phyloP scores from a whole-genome alignment of 495 filamentous ascomycete species.

The Cladorrhinum samala region DNA sequence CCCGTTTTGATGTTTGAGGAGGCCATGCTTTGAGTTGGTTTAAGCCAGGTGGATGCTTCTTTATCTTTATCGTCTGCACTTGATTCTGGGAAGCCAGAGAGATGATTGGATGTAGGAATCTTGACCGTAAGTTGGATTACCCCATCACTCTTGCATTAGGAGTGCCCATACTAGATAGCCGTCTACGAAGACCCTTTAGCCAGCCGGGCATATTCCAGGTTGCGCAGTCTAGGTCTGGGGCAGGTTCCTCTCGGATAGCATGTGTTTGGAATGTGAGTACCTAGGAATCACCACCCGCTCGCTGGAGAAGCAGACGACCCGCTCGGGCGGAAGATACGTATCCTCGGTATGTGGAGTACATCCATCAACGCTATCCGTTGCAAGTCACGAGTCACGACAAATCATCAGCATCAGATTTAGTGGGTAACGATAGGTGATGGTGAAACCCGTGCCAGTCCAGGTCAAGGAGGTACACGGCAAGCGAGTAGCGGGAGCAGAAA shows the following conservation, averaged over 20 bases:
- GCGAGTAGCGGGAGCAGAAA: constrained; percentile 66
- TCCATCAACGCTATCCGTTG: constrained; percentile 53
- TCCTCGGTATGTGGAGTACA: constrained; percentile 60
- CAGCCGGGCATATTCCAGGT: constrained; percentile 65
- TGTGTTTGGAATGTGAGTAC: constrained; percentile 65
- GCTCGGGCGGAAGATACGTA: constrained; percentile 74
- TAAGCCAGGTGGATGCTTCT: no score
- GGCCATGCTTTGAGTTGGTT: no score
- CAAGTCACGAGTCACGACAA: constrained; percentile 63
- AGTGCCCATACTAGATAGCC: constrained; percentile 71
- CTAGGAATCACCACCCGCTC: constrained; percentile 52
- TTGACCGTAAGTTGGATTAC: constrained; percentile 59
- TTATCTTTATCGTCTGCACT: constrained; percentile 44
- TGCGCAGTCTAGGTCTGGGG: constrained; percentile 64
- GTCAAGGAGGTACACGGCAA: constrained; percentile 69
- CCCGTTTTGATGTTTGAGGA: no score
- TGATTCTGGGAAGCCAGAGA: constrained; percentile 56
- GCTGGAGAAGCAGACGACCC: constrained; percentile 67
- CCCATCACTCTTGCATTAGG: constrained; percentile 75
- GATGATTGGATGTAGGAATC: constrained; percentile 60
- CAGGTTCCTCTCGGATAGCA: constrained; percentile 61
- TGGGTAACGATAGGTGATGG: constrained; percentile 40
- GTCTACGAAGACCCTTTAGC: constrained; percentile 63
- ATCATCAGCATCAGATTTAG: constrained; percentile 54
- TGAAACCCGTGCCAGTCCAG: constrained; percentile 67